These are phyloP conservation scores for Calonectria ilicicola DNA, from an alignment of 2,329 filamentous ascomycete genomes.

Conservation along the genomic window DNA sequence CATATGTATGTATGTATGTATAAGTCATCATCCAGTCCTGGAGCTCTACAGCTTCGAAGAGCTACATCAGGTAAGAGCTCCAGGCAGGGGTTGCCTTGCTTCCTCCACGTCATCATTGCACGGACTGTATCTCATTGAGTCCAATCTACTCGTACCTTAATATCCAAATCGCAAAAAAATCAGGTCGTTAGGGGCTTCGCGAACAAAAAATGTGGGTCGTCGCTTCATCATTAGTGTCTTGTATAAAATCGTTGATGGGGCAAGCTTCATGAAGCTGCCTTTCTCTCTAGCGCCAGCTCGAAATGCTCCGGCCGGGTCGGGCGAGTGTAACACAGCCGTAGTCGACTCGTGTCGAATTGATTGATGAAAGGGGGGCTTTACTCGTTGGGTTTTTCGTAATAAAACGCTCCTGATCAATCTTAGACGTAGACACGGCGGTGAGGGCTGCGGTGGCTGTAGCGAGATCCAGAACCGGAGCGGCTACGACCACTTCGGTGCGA, in stretches of 20 bases:
- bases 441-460: conserved; percentile 60
- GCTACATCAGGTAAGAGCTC: neutral
- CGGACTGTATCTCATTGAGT: conserved; percentile 5
- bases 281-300: neutral
- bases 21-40: neutral
- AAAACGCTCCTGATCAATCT: neutral
- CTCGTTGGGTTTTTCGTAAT: neutral
- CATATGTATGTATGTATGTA: no score
- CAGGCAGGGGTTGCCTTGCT: neutral
- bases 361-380: neutral
- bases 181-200: neutral
- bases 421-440: conserved; percentile 64
- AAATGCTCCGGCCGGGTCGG: neutral
- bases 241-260: neutral
- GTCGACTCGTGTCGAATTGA: neutral
- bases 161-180: neutral
- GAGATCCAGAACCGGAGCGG: conserved; percentile 51
- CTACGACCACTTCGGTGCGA: conserved; percentile 53
- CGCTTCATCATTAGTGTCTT: conserved; percentile 17
- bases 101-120: conserved; percentile 6
- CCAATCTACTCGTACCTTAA: neutral
- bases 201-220: neutral
- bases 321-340: neutral
- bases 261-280: neutral
- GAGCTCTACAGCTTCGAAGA: neutral